Evolutionary conservation across 768 basidiomycete genomes (phyloP).

Genomic region (Udeniomyces megalosporus): DNA sequence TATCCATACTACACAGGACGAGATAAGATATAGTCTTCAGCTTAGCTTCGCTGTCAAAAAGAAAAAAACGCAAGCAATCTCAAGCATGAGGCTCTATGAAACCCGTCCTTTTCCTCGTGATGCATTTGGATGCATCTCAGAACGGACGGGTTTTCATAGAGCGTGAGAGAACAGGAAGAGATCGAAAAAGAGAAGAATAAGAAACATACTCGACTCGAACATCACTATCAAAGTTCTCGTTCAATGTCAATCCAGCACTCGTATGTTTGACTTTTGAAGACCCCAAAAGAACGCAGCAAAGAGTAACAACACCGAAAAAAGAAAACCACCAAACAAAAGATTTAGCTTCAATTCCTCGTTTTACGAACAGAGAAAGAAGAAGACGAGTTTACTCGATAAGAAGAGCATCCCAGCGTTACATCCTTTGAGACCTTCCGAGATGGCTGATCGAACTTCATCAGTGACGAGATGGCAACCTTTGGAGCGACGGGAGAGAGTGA

Average conservation of each 20-base stretch:
- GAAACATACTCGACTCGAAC: conserved; percentile 35
- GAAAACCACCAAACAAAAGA: too few relatives aligned
- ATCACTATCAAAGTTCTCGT: conserved; percentile 67
- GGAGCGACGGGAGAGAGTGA: conserved; percentile 34
- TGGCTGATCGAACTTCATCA: conserved; percentile 49
- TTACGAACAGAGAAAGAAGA: neutral
- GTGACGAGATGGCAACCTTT: conserved; percentile 64
- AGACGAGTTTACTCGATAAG: conserved; percentile 41
- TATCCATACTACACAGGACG: conserved; percentile 78
- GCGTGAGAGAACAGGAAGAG: too few relatives aligned
- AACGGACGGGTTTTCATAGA: too few relatives aligned
- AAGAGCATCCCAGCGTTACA: conserved; percentile 74
- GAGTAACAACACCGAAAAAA: neutral
- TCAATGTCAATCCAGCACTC: conserved; percentile 61
- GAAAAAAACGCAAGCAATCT: too few relatives aligned
- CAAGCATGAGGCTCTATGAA: too few relatives aligned
- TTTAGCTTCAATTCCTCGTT: neutral
- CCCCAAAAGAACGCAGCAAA: conserved; percentile 28
- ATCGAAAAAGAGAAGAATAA: too few relatives aligned
- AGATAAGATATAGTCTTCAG: too few relatives aligned
- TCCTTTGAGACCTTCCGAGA: conserved; percentile 50
- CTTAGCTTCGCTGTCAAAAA: too few relatives aligned
- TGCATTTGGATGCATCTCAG: too few relatives aligned
- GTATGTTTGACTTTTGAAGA: conserved; percentile 59
- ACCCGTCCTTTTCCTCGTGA: too few relatives aligned